These are phyloP conservation scores for Boletus reticuloceps DNA, from an alignment of 768 basidiomycete genomes.

Conservation along the genomic window DNA sequence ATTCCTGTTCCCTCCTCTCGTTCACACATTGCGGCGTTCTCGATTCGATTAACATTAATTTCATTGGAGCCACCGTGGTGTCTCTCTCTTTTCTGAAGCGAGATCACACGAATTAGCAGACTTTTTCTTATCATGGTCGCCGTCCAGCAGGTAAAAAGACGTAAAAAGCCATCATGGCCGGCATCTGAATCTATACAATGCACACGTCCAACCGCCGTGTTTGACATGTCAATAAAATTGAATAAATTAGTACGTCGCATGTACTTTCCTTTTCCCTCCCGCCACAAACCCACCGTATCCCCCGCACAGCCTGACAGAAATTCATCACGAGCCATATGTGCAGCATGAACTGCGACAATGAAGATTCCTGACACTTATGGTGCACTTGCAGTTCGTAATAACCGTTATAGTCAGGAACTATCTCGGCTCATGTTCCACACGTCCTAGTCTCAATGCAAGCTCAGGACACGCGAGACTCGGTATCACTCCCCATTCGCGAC, in stretches of 20 bases:
- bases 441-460: not conserved
- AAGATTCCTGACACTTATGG: not conserved
- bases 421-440: not conserved
- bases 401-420: not conserved
- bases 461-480: not conserved
- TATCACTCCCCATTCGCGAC: not conserved
- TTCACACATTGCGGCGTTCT: conserved; percentile 9
- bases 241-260: not conserved
- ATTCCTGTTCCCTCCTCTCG: not conserved
- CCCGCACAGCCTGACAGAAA: not conserved
- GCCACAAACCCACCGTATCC: not conserved
- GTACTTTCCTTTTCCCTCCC: not conserved
- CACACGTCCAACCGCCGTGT: not conserved
- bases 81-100: not conserved
- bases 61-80: not conserved
- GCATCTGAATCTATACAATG: not conserved
- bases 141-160: conserved; percentile 11
- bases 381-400: conserved; percentile 12
- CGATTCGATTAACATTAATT: conserved; percentile 3
- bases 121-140: conserved; percentile 1
- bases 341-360: conserved; percentile 1
- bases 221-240: not conserved
- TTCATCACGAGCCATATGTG: not conserved
- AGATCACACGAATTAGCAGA: not conserved
- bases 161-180: conserved; percentile 12